These are phyloP conservation scores for Hymenoscyphus scutula DNA, from an alignment of 2,329 filamentous ascomycete species.

Conservation along the genomic window DNA sequence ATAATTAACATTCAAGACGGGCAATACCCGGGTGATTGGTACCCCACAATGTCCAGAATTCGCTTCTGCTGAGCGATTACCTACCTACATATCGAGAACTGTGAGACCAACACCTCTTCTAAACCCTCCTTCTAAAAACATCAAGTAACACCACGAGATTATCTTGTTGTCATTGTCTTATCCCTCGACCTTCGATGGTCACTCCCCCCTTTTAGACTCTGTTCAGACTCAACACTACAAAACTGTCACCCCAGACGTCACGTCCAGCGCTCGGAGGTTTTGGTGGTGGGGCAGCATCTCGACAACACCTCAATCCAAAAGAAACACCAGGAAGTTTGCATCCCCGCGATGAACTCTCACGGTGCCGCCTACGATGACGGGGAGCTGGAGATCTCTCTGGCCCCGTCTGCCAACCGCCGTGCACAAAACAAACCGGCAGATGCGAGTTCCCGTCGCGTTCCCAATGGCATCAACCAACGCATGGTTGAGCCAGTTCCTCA, in stretches of 20 bases:
- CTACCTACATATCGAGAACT: not conserved
- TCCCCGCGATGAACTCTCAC: constrained; percentile 30
- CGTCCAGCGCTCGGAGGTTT: constrained; percentile 1
- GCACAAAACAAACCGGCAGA: constrained; percentile 38
- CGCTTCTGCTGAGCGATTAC: constrained; percentile 4
- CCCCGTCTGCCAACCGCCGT: constrained; percentile 61
- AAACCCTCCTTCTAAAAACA: not conserved
- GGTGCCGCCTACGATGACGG: constrained; percentile 66
- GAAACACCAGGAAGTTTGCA: constrained; percentile 11
- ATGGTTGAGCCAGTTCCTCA: constrained; percentile 29
- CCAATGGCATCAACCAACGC: constrained; percentile 26
- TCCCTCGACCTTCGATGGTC: not conserved
- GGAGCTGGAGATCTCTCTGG: constrained; percentile 76
- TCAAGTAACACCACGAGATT: not conserved
- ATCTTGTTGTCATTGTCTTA: not conserved
- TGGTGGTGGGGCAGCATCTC: constrained; percentile 25
- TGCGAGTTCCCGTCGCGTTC: constrained; percentile 28
- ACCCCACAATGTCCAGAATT: constrained; percentile 3
- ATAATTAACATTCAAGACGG: not conserved
- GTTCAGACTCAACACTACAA: not conserved
- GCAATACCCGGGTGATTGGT: constrained; percentile 1
- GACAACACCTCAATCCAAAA: constrained; percentile 18
- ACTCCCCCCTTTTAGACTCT: not conserved
- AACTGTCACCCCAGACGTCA: not conserved
- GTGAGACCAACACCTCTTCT: not conserved